These are phyloP conservation scores for Rusavskia elegans DNA, from an alignment of 495 filamentous ascomycete genomes.

Conservation along the genomic window DNA sequence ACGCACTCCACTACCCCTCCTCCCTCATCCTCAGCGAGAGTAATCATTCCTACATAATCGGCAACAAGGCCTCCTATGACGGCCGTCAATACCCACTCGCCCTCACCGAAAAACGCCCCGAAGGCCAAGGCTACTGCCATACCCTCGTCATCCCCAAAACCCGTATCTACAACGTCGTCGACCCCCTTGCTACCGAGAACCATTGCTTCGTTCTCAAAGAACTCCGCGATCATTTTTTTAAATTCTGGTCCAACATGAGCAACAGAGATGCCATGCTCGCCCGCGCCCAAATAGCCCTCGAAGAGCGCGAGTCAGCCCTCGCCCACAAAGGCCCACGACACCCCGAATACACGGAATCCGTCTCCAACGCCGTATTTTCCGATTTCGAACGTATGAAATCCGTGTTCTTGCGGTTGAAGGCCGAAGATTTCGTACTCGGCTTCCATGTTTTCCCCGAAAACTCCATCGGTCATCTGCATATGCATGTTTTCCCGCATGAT, in stretches of 20 bases:
- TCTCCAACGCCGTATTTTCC: neutral
- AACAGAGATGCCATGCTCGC: neutral
- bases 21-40: slow-evolving; percentile 8
- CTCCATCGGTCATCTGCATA: slow-evolving; percentile 18
- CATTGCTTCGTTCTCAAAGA: slow-evolving; percentile 13
- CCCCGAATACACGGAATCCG: neutral
- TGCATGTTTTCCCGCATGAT: slow-evolving; percentile 17
- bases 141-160: slow-evolving; percentile 16
- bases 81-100: slow-evolving; percentile 17
- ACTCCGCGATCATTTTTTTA: slow-evolving; percentile 15
- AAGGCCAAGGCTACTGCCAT: slow-evolving; percentile 19
- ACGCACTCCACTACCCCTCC: slow-evolving; percentile 5
- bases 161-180: slow-evolving; percentile 19
- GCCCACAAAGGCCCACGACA: neutral
- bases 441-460: slow-evolving; percentile 17
- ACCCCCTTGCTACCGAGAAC: slow-evolving; percentile 7
- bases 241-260: slow-evolving; percentile 4
- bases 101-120: slow-evolving; percentile 8
- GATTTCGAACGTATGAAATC: neutral
- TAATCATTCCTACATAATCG: slow-evolving; percentile 14
- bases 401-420: slow-evolving; percentile 1
- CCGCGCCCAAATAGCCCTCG: slow-evolving; percentile 3
- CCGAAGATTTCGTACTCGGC: slow-evolving; percentile 17
- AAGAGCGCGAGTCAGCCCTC: slow-evolving; percentile 8
- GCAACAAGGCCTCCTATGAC: slow-evolving; percentile 17